Conservation (phyloP, 2,329 filamentous ascomycete genomes). For the Calonectria pteridis region DNA sequence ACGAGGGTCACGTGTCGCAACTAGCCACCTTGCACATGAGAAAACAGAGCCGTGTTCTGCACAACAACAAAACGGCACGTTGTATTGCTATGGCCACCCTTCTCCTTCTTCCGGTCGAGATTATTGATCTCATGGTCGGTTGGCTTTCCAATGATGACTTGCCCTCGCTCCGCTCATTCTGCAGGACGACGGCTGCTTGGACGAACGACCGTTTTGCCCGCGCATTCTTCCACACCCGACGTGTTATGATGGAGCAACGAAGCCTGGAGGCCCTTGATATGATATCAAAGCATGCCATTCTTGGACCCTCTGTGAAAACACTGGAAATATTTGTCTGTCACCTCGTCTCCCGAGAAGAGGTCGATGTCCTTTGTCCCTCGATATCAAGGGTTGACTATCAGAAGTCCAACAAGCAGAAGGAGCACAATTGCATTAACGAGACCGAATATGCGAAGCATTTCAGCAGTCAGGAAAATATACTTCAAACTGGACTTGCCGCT, state of each 20-base stretch:
- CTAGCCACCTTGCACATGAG: not conserved
- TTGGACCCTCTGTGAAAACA: not conserved
- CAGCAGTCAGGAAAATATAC: not conserved
- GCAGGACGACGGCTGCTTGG: not conserved
- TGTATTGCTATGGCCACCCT: not conserved
- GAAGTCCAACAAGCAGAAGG: not conserved
- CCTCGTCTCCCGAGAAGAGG: not conserved
- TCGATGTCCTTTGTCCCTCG: not conserved
- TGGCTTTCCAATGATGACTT: not conserved
- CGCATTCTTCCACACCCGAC: not conserved
- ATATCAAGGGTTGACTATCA: not conserved
- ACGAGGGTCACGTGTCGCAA: not conserved
- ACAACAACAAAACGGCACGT: not conserved
- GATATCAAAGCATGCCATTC: not conserved
- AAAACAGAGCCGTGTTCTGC: too few relatives aligned
- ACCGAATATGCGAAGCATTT: not conserved
- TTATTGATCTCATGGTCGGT: not conserved
- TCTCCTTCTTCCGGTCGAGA: not conserved
- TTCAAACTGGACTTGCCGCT: not conserved
- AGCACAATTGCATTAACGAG: not conserved
- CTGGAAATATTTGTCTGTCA: not conserved
- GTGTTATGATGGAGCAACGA: not conserved
- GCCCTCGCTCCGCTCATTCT: not conserved
- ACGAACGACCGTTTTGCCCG: not conserved
- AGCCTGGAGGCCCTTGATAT: not conserved